Evolutionary conservation across 257 asterid genomes (phyloP).

Genomic region (Oldenlandia corymbosa): DNA sequence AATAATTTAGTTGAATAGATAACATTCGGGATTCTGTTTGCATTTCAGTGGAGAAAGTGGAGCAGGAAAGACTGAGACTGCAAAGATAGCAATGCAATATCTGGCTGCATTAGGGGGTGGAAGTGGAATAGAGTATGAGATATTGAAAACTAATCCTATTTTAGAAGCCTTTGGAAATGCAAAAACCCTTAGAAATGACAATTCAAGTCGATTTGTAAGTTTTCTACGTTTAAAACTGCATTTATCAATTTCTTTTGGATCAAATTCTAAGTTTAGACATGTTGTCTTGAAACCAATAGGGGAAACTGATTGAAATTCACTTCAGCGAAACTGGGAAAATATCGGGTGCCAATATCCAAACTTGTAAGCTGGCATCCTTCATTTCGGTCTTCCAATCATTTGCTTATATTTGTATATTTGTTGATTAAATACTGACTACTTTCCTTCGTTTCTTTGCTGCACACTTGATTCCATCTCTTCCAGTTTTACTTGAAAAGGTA

Average conservation of each 20-base stretch:
- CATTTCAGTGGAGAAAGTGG: slow-evolving; percentile 95
- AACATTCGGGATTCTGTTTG: slow-evolving; percentile 20
- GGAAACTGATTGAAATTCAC: slow-evolving; percentile 97
- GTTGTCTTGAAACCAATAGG: slow-evolving; percentile 39
- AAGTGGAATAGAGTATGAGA: slow-evolving; percentile 94
- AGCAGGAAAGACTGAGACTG: slow-evolving; percentile 99
- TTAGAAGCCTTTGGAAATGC: slow-evolving; percentile 99
- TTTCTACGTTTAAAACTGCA: neutral
- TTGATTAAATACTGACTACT: slow-evolving; percentile 25
- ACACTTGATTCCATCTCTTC: slow-evolving; percentile 19
- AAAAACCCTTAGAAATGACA: slow-evolving; percentile 90
- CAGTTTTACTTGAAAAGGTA: slow-evolving; percentile 99
- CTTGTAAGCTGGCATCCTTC: slow-evolving; percentile 58
- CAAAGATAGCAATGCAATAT: slow-evolving; percentile 99
- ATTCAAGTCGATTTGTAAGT: slow-evolving; percentile 99
- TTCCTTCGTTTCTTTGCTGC: slow-evolving; percentile 28
- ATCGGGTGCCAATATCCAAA: slow-evolving; percentile 94
- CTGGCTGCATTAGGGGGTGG: slow-evolving; percentile 99
- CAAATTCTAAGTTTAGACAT: neutral
- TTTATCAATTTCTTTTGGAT: neutral
- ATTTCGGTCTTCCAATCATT: slow-evolving; percentile 17
- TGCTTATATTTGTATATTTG: slow-evolving; percentile 12
- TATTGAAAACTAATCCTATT: slow-evolving; percentile 94
- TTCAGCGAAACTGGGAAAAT: slow-evolving; percentile 98
- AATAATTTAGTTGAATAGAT: neutral